Evolutionary conservation across 164 flowering plant genomes (phyloP), one percentile per base, ranked within the genome.

Genomic region (Akebia trifoliata): DNA sequence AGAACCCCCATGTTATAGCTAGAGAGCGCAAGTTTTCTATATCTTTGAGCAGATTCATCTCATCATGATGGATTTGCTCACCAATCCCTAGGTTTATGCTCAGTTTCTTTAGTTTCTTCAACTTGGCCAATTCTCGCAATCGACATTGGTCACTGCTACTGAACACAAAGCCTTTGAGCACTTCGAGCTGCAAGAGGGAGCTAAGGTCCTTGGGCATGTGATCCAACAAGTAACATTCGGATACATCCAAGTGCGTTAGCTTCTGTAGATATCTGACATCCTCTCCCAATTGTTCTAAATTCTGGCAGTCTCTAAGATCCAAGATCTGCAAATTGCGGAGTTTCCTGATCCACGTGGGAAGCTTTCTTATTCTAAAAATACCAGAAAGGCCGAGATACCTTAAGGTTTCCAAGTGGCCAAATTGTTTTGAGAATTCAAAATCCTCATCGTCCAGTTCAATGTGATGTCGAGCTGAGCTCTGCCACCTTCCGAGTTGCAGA

Each of bases 111-210:
- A 81, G 65, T 14, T 60, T 43, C 24, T 11, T 21, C 60, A 78
- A 32, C 1, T 9, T 38, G 9, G 9, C 10, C 32, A 81, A 38
- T 31, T 74, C 73, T 0, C 17, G 12, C 7, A 81, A 42, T 2
- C 25, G 56, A 44, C 74, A 69, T 0, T 61, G n/a, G 7, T 31
- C 61, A 1, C 42, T 54, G 12, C 53, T 42, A 0, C 64, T 62
- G 1, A 81, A 36, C 25, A 76, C 72, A 49, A 81, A 78, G 22
- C 85, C 85, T 50, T 78, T 81, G 0, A 81, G 70, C 39, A 81
- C 79, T 61, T 50, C 35, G 11, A 81, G 72, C 15, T 72, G 11
- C 0, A 57, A 24, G 1, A 81, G 76, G 12, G 3, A 1, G 0
- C 54, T 28, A 3, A 78, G 54, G 39, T 49, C 78, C 59, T 56